phyloP scores from a whole-genome alignment of 176 grass and related monocot genomes.

The Elymus sibiricus region DNA sequence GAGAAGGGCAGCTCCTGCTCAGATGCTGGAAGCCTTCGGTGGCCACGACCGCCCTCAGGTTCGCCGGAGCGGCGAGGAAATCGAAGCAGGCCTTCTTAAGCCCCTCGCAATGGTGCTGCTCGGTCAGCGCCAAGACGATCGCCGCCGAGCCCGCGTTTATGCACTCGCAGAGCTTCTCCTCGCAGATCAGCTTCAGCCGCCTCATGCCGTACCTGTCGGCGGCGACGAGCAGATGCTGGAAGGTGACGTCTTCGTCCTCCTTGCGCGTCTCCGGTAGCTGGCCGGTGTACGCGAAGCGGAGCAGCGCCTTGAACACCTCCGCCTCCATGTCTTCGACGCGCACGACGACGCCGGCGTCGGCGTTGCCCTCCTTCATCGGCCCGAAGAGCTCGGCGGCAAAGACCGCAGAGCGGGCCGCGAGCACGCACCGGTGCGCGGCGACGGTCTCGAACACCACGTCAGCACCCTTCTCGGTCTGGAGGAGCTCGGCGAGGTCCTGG shows the following conservation, averaged over 20 bases:
- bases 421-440: neutral
- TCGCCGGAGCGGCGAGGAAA: neutral
- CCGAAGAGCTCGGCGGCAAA: neutral
- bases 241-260: neutral
- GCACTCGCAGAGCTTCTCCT: neutral
- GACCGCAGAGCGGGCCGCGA: neutral
- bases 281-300: neutral
- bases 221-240: neutral
- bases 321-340: neutral
- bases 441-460: conserved; percentile 1
- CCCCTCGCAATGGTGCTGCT: neutral
- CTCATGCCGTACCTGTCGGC: neutral
- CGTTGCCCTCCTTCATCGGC: neutral
- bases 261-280: neutral
- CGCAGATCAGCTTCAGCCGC: neutral
- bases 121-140: neutral
- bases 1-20: neutral
- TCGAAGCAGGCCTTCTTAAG: neutral
- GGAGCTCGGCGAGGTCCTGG: neutral
- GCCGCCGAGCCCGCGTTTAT: neutral
- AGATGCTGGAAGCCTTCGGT: neutral
- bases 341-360: neutral
- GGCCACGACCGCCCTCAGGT: neutral
- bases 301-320: neutral
- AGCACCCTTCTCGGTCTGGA: neutral